Conservation (phyloP, 768 basidiomycete species). For the Lentinula aciculospora region DNA sequence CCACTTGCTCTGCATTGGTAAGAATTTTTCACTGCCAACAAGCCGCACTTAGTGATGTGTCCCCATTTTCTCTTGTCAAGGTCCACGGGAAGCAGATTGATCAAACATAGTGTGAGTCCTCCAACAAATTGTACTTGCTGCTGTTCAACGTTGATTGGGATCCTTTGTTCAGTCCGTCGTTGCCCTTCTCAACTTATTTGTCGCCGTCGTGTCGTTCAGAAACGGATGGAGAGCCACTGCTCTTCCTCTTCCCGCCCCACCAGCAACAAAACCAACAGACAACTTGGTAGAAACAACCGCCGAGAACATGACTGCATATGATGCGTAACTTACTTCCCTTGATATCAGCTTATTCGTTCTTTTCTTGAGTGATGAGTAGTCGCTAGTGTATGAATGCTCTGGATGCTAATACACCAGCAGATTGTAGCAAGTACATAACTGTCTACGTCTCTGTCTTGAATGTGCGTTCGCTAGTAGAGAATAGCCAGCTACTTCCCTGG, state of each 20-base stretch:
- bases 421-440: too few species aligned
- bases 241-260: constrained; percentile 26
- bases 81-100: constrained; percentile 65
- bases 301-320: background rate
- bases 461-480: too few species aligned
- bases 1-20: constrained; percentile 85
- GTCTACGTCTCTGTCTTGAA: too few species aligned
- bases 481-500: too few species aligned
- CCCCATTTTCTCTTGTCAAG: constrained; percentile 25
- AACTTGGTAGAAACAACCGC: constrained; percentile 9
- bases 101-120: constrained; percentile 53
- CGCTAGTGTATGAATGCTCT: too few species aligned
- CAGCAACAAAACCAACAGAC: constrained; percentile 11
- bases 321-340: background rate
- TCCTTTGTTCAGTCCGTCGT: constrained; percentile 25
- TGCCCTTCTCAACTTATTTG: constrained; percentile 35
- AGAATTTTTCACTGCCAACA: constrained; percentile 13
- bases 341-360: too few species aligned
- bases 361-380: too few species aligned
- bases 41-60: background rate
- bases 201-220: constrained; percentile 57
- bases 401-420: too few species aligned
- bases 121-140: background rate
- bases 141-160: constrained; percentile 11
- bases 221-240: constrained; percentile 71